A percentile compares a stretch with the other conserved stretches of the same genome.
Conservation (phyloP, 192 early-diverging fungal species). For the Chytriomyces confervae region DNA sequence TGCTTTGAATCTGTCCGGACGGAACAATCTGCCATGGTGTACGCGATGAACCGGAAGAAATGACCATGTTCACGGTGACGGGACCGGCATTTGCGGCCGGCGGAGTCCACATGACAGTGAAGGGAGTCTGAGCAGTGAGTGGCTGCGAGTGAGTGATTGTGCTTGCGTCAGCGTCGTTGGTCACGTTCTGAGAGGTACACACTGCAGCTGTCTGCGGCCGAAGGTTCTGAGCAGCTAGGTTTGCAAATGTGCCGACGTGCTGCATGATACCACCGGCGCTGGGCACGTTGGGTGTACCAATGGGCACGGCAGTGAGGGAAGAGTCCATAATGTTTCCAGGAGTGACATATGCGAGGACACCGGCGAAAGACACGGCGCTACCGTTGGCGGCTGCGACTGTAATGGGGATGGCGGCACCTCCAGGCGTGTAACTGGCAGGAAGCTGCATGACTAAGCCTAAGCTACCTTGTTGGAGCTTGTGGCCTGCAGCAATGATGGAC, state of each 20-base stretch:
- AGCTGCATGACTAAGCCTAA: slow-evolving; percentile 6
- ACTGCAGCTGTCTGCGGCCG: slow-evolving; percentile 44
- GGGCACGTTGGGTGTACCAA: not conserved
- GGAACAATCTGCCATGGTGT: not conserved
- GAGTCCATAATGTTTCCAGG: slow-evolving; percentile 30
- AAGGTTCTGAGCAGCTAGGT: slow-evolving; percentile 30
- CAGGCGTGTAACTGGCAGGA: slow-evolving; percentile 25
- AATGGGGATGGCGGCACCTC: slow-evolving; percentile 21
- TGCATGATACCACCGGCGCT: not conserved
- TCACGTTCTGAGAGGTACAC: slow-evolving; percentile 32
- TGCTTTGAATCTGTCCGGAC: not conserved
- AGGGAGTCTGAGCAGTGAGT: not conserved
- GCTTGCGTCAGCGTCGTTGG: slow-evolving; percentile 26
- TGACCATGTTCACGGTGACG: slow-evolving; percentile 32
- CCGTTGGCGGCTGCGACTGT: slow-evolving; percentile 2
- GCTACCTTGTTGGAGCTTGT: not conserved
- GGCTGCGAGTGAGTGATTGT: slow-evolving; percentile 44
- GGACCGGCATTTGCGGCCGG: not conserved
- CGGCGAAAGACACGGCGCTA: not conserved
- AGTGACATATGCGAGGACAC: slow-evolving; percentile 43
- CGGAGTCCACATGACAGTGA: slow-evolving; percentile 25
- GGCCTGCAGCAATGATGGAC: not conserved
- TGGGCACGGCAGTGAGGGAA: slow-evolving; percentile 5
- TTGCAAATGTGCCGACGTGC: slow-evolving; percentile 10
- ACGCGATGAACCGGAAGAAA: not conserved